Conservation (phyloP, 2,329 filamentous ascomycete species). For the Chrysoporthe cubensis region DNA sequence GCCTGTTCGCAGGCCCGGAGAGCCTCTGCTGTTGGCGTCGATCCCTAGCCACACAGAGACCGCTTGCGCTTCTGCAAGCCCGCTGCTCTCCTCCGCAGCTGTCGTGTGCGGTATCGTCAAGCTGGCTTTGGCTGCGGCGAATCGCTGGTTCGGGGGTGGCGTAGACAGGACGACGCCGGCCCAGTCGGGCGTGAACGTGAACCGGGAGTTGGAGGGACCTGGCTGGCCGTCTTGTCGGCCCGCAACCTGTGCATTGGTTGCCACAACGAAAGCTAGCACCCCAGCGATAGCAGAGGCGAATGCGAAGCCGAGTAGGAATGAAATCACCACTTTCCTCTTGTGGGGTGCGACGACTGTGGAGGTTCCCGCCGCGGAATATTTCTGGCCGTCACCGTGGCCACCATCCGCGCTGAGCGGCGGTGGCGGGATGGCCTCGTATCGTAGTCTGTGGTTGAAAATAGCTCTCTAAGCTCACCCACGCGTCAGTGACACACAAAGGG, state of each 20-base stretch:
- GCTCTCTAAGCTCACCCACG: background rate
- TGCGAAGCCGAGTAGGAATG: background rate
- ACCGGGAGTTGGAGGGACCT: background rate
- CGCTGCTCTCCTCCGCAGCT: background rate
- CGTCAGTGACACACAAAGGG: background rate
- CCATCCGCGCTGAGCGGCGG: background rate
- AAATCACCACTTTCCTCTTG: background rate
- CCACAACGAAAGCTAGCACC: background rate
- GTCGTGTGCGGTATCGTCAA: background rate
- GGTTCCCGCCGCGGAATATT: background rate
- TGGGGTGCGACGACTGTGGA: background rate
- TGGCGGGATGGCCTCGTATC: background rate
- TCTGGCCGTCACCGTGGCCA: background rate
- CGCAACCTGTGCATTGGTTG: background rate
- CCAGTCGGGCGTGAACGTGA: background rate
- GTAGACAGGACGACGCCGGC: background rate
- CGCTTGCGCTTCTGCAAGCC: background rate
- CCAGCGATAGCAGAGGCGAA: background rate
- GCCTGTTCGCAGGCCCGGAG: background rate
- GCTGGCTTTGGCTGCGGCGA: background rate
- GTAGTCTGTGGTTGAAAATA: background rate
- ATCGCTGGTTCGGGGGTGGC: background rate
- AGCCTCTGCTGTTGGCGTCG: background rate
- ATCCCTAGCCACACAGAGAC: background rate
- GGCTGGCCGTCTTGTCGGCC: background rate